phyloP scores from a whole-genome alignment of 371 early-diverging fungal species.

The Nematocida sp. region DNA sequence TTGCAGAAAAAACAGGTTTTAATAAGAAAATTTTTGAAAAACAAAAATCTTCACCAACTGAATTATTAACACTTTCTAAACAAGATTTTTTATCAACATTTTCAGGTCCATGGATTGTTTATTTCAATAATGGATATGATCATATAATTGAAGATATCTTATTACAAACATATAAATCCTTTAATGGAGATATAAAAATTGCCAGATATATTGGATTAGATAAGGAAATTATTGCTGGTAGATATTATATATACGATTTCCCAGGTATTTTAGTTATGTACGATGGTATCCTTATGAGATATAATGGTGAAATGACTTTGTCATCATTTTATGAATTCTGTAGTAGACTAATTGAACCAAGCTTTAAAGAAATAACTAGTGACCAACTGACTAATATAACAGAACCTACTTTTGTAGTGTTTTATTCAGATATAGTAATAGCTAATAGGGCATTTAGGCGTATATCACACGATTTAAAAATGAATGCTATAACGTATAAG shows the following conservation, averaged over 20 bases:
- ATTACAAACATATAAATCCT: conserved; percentile 62
- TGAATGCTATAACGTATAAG: conserved; percentile 69
- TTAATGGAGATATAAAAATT: conserved; percentile 65
- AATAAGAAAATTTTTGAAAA: conserved; percentile 52
- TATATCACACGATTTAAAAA: conserved; percentile 70
- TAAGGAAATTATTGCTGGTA: conserved; percentile 60
- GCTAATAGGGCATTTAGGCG: conserved; percentile 69
- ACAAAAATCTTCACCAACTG: conserved; percentile 20
- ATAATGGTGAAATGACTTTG: conserved; percentile 50
- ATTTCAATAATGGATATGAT: conserved; percentile 66
- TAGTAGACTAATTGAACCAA: conserved; percentile 64
- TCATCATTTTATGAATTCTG: conserved; percentile 60
- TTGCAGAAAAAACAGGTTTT: conserved; percentile 29
- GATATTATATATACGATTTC: conserved; percentile 67
- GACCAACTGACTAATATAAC: conserved; percentile 58
- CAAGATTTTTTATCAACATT: conserved; percentile 69
- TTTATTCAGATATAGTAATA: conserved; percentile 64
- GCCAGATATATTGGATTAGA: conserved; percentile 64
- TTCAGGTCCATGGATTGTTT: conserved; percentile 70
- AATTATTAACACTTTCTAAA: conserved; percentile 58
- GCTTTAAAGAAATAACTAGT: conserved; percentile 64
- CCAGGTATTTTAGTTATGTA: conserved; percentile 69
- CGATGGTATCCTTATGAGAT: conserved; percentile 69
- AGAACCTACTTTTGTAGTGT: conserved; percentile 70
- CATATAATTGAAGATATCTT: conserved; percentile 59